Base-by-base conservation (phyloP, 768 basidiomycete genomes). In the Clitopilus passeckerianus region DNA sequence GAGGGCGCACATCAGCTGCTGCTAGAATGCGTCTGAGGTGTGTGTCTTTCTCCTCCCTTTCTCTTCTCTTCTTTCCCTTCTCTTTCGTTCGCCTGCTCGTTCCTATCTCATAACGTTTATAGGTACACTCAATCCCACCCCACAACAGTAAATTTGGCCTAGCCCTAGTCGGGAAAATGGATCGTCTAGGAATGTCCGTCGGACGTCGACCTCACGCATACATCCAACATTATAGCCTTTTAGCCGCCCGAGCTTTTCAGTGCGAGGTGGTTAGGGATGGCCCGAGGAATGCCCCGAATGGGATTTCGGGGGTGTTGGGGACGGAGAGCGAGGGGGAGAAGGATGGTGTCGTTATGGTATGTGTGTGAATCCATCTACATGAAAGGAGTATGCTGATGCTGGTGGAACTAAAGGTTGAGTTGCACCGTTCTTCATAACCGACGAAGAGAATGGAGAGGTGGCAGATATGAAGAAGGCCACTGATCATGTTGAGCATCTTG, bases 141-240 rank as follows among this genome's bases (percentile, higher is more conserved):
- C n/a, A 34, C 35, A 53, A 15, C 60, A 92, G 91, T 64, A 44
- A 78, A 6, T 72, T 98, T 27, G 96, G 94, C 14, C 77, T 75
- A 56, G 76, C 80, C 24, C 81, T 97, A 56, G 82, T 98, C 54
- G 77, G 82, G 30, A 96, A 98, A 74, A 91, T 98, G 92, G 98
- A 98, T 72, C 84, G 96, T 43, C 77, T 99, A 22, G 96, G 96
- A 18, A 85, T 98, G 66, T 78, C 97, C n/a, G n/a, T n/a, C n/a
- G n/a, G n/a, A n/a, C 43, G 84, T 99, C 52, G 95, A 98, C 72
- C 75, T 98, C 53, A 93, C 90, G n/a, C 95, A 98, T 73, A 95
- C 94, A 0, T 90, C 91, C 4, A 95, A 97, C 68, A 80, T 83
- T 53, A 98, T 96, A 0, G 94, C 95, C 5, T 76, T 77, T 15